A percentile compares a stretch with the other conserved stretches of the same genome.
Evolutionary conservation across 768 basidiomycete species (phyloP).

Genomic region (Podaxis rugospora): DNA sequence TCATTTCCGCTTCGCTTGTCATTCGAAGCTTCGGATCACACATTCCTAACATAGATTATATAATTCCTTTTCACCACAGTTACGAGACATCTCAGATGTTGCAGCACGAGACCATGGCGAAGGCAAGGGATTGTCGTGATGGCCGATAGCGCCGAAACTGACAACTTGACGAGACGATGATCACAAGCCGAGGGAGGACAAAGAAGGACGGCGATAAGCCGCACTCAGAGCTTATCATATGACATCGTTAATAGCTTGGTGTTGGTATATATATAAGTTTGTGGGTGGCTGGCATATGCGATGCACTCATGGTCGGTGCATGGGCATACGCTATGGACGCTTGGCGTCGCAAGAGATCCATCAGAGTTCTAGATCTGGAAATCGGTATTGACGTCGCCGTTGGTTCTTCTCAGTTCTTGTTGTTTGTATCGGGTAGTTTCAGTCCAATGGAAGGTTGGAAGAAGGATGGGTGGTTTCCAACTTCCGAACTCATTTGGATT

Average conservation of each 20-base stretch:
- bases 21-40: neutral
- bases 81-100: constrained; percentile 1
- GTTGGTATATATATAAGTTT: neutral
- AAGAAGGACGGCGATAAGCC: neutral
- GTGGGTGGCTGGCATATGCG: neutral
- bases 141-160: neutral
- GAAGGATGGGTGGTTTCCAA: neutral
- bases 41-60: neutral
- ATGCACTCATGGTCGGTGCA: neutral
- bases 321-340: neutral
- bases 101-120: neutral
- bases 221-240: neutral
- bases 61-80: neutral
- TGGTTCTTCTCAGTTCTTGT: neutral
- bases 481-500: neutral
- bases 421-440: neutral
- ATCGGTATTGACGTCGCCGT: too few species aligned
- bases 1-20: neutral
- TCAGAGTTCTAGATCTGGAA: neutral
- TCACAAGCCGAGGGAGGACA: neutral
- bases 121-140: constrained; percentile 1
- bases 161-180: neutral
- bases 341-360: neutral
- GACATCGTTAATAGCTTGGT: neutral
- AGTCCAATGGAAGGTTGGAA: neutral